These are phyloP conservation scores for Wickerhamiella parazyma DNA, from an alignment of 805 yeast species.

Conservation along the genomic window DNA sequence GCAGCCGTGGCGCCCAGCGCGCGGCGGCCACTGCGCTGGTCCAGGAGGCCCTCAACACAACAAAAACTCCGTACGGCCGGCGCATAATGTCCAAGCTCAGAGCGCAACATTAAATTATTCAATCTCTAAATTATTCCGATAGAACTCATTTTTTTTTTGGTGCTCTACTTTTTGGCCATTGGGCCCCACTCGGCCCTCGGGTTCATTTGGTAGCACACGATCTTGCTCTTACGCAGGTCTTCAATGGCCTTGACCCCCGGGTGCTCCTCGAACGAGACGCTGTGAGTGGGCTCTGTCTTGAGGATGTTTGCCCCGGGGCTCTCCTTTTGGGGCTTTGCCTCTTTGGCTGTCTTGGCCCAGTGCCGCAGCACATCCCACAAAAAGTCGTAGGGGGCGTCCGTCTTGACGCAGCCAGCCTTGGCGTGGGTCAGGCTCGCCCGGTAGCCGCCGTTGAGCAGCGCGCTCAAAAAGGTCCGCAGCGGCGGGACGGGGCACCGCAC, in stretches of 20 bases:
- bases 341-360: constrained; percentile 38
- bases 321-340: constrained; percentile 20
- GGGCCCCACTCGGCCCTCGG: constrained; percentile 98
- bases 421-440: constrained; percentile 82
- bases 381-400: constrained; percentile 74
- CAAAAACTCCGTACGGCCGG: constrained; percentile 76
- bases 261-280: constrained; percentile 42
- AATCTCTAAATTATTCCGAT: too few relatives aligned
- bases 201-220: constrained; percentile 80
- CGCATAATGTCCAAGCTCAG: constrained; percentile 61
- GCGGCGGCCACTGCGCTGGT: constrained; percentile 38
- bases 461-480: constrained; percentile 54
- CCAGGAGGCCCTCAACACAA: constrained; percentile 63
- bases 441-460: constrained; percentile 73
- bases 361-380: constrained; percentile 60
- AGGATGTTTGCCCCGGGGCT: constrained; percentile 25
- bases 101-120: not conserved
- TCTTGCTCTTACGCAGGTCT: constrained; percentile 55
- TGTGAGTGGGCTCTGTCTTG: constrained; percentile 19
- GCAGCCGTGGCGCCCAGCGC: constrained; percentile 25
- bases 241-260: constrained; percentile 46
- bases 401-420: constrained; percentile 69
- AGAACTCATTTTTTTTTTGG: not conserved
- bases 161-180: constrained; percentile 47
- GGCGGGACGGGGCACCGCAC: constrained; percentile 78